phyloP scores from a whole-genome alignment of 768 basidiomycete genomes.

The Pleurotus tuoliensis region DNA sequence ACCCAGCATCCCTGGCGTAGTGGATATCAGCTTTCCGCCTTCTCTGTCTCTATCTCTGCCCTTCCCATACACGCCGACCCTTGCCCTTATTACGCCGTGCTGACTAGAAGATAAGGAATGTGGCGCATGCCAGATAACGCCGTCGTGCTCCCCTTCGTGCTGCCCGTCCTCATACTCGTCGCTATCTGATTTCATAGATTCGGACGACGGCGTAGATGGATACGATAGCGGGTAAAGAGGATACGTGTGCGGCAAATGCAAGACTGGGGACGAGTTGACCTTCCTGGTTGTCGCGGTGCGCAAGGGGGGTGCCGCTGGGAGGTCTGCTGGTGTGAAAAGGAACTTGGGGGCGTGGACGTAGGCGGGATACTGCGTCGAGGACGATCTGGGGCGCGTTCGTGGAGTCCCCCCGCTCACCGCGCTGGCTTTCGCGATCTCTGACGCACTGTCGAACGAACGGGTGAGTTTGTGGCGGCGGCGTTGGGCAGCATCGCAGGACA shows the following conservation, averaged over 20 bases:
- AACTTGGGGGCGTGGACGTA: slow-evolving; percentile 11
- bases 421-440: neutral
- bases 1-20: slow-evolving; percentile 51
- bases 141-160: slow-evolving; percentile 24
- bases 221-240: neutral
- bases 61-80: slow-evolving; percentile 5
- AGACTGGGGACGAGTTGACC: slow-evolving; percentile 21
- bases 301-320: slow-evolving; percentile 17
- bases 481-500: no score
- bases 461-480: neutral
- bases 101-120: neutral
- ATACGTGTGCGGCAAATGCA: slow-evolving; percentile 7
- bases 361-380: neutral
- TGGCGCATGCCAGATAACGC: slow-evolving; percentile 25
- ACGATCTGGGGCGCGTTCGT: neutral
- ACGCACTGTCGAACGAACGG: neutral
- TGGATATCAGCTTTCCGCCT: slow-evolving; percentile 53
- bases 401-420: neutral
- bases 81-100: neutral
- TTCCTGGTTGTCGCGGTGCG: slow-evolving; percentile 16
- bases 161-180: slow-evolving; percentile 17
- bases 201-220: neutral
- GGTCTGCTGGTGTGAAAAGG: slow-evolving; percentile 20
- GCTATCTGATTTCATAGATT: slow-evolving; percentile 24
- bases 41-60: slow-evolving; percentile 9